A percentile compares a stretch with the other conserved stretches of the same genome.
phyloP scores from a whole-genome alignment of 1,139 yeast species.

The Pichia sp. region DNA sequence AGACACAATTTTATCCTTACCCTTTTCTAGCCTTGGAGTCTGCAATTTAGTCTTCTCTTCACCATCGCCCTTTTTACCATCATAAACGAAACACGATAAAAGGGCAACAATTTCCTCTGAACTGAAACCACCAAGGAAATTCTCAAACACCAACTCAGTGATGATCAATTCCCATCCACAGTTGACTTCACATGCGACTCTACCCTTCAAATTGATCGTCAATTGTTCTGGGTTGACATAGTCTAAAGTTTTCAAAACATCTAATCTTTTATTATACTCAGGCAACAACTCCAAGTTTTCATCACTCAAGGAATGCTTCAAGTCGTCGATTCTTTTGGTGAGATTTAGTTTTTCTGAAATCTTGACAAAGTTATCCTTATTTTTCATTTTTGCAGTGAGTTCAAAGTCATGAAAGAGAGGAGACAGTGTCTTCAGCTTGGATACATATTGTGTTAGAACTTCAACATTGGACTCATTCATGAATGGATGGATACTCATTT shows the following conservation, averaged over 20 bases:
- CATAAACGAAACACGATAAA: constrained; percentile 86
- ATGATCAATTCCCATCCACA: constrained; percentile 86
- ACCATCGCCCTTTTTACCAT: constrained; percentile 52
- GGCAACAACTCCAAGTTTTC: constrained; percentile 88
- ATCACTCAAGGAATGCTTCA: constrained; percentile 65
- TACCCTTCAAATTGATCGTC: constrained; percentile 72
- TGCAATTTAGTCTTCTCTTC: constrained; percentile 44
- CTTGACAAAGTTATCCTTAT: constrained; percentile 38
- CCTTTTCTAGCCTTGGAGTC: constrained; percentile 80
- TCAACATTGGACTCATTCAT: constrained; percentile 51
- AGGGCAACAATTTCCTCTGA: constrained; percentile 96
- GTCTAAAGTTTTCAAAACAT: constrained; percentile 63
- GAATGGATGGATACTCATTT: constrained; percentile 35
- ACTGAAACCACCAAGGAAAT: constrained; percentile 86
- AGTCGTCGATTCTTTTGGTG: constrained; percentile 43
- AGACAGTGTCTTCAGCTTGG: constrained; percentile 23
- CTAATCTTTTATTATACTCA: constrained; percentile 84
- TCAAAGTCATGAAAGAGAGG: constrained; percentile 18
- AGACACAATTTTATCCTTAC: constrained; percentile 61
- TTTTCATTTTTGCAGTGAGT: constrained; percentile 34
- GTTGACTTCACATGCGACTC: constrained; percentile 67
- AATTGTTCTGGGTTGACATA: constrained; percentile 52
- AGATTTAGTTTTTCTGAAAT: constrained; percentile 42
- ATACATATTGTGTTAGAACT: constrained; percentile 24
- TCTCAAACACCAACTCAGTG: constrained; percentile 84